These are phyloP conservation scores for Rickenella mellea DNA, from an alignment of 768 basidiomycete species.

Conservation along the genomic window DNA sequence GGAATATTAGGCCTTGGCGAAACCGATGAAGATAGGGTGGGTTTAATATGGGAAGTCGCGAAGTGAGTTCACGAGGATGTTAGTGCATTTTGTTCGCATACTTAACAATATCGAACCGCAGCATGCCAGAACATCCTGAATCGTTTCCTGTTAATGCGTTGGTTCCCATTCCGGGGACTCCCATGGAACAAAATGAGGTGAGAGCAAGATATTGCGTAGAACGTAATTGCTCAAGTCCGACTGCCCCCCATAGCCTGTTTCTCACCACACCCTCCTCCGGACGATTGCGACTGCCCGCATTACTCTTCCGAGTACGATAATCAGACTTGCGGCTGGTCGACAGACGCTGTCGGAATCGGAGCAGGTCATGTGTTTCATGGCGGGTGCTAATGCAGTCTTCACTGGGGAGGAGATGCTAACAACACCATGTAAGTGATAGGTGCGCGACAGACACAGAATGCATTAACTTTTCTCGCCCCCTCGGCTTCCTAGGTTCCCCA, in stretches of 20 bases:
- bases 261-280: slow-evolving; percentile 76
- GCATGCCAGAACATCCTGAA: slow-evolving; percentile 95
- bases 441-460: slow-evolving; percentile 1
- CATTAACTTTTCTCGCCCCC: slow-evolving; percentile 4
- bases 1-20: slow-evolving; percentile 95
- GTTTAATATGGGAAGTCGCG: slow-evolving; percentile 88
- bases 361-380: slow-evolving; percentile 98
- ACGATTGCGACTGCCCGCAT: slow-evolving; percentile 95
- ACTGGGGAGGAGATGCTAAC: slow-evolving; percentile 98
- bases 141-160: slow-evolving; percentile 98
- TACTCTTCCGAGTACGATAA: slow-evolving; percentile 85
- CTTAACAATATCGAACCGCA: slow-evolving; percentile 19
- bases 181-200: slow-evolving; percentile 84
- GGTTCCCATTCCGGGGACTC: slow-evolving; percentile 92
- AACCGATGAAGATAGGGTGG: slow-evolving; percentile 80
- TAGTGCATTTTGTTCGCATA: slow-evolving; percentile 2
- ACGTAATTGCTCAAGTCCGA: slow-evolving; percentile 6
- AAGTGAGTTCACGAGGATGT: slow-evolving; percentile 53
- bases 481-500: slow-evolving; percentile 53
- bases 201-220: slow-evolving; percentile 9
- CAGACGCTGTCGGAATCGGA: slow-evolving; percentile 83
- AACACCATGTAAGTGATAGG: slow-evolving; percentile 67
- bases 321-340: slow-evolving; percentile 89
- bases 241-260: slow-evolving; percentile 48
- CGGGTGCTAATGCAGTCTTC: slow-evolving; percentile 96